A percentile compares a stretch with the other conserved stretches of the same genome.
Evolutionary conservation across 805 yeast genomes (phyloP).

Genomic region (Nakazawaea holstii): DNA sequence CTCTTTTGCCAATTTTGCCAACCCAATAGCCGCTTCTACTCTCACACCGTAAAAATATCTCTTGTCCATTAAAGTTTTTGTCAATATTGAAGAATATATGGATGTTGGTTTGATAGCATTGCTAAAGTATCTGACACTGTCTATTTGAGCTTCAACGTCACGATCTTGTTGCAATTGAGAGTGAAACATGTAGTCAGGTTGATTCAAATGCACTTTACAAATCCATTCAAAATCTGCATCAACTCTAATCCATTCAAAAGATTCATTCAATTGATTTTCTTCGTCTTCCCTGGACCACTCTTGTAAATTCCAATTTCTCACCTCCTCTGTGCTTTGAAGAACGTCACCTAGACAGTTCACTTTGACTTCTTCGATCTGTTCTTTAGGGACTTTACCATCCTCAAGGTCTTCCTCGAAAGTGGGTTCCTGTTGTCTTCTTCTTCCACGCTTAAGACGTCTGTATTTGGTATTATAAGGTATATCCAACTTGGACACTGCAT

Average conservation of each 20-base stretch:
- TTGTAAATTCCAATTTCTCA: constrained; percentile 63
- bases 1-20: constrained; percentile 61
- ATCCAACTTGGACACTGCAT: constrained; percentile 78
- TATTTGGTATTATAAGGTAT: constrained; percentile 94
- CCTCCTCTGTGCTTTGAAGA: constrained; percentile 53
- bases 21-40: constrained; percentile 76
- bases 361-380: constrained; percentile 20
- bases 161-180: constrained; percentile 92
- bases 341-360: constrained; percentile 70
- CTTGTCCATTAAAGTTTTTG: constrained; percentile 76
- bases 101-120: constrained; percentile 49
- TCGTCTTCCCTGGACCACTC: constrained; percentile 72
- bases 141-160: constrained; percentile 93
- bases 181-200: constrained; percentile 92
- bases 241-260: constrained; percentile 96
- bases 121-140: constrained; percentile 72
- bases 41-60: constrained; percentile 88
- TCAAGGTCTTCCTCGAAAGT: constrained; percentile 40
- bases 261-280: constrained; percentile 67
- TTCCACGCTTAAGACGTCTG: constrained; percentile 68
- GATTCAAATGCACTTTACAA: constrained; percentile 71
- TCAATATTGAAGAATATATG: constrained; percentile 68
- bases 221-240: constrained; percentile 99
- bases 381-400: constrained; percentile 20
- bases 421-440: constrained; percentile 26